These are phyloP conservation scores for Arthrobotrys entomopaga DNA, from an alignment of 2,329 filamentous ascomycete species.

Conservation along the genomic window DNA sequence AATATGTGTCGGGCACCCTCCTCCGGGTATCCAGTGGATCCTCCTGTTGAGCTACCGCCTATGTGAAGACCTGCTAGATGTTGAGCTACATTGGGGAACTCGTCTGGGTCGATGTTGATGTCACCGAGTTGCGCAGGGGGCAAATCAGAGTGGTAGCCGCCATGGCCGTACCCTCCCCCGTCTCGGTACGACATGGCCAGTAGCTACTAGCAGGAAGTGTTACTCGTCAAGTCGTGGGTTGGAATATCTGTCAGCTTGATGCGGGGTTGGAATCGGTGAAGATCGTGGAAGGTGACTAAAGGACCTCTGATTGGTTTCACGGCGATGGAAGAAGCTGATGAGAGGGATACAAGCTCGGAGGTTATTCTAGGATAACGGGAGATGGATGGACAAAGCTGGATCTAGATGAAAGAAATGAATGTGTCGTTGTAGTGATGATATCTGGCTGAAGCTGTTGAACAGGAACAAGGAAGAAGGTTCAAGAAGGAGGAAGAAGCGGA, in stretches of 20 bases:
- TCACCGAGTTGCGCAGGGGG: slow-evolving; percentile 46
- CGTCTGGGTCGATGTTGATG: slow-evolving; percentile 43
- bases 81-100: slow-evolving; percentile 50
- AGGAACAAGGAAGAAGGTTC: slow-evolving; percentile 20
- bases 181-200: slow-evolving; percentile 52
- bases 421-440: background rate
- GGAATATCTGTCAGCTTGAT: slow-evolving; percentile 3
- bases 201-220: slow-evolving; percentile 18
- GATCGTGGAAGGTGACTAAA: background rate
- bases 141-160: slow-evolving; percentile 50
- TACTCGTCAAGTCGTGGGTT: slow-evolving; percentile 10
- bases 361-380: slow-evolving; percentile 6
- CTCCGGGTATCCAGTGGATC: slow-evolving; percentile 45
- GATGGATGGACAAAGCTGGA: background rate
- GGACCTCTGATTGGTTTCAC: background rate
- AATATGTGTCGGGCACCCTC: slow-evolving; percentile 44
- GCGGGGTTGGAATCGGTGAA: slow-evolving; percentile 25
- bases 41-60: slow-evolving; percentile 21
- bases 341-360: background rate
- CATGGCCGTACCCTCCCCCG: slow-evolving; percentile 50
- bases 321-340: background rate
- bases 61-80: slow-evolving; percentile 35
- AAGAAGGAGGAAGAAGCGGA: slow-evolving; percentile 19
- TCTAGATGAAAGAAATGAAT: background rate
- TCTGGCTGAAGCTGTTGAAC: slow-evolving; percentile 7